Conservation (phyloP, 2,329 filamentous ascomycete species). For the Achaetomium macrosporum region DNA sequence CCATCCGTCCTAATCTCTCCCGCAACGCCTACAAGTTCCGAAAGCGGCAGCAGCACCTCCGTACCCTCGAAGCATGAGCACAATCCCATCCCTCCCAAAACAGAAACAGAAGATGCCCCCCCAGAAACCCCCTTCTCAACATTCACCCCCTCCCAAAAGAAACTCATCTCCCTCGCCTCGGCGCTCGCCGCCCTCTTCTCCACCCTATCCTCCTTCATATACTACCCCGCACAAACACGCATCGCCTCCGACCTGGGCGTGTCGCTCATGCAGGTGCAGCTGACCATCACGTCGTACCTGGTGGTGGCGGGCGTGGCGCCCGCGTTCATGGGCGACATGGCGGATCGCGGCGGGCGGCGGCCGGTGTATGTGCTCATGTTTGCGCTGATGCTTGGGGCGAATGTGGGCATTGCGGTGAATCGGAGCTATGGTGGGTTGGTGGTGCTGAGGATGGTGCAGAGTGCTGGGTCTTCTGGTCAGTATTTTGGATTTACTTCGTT, state of each 20-base stretch:
- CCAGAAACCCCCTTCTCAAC: slow-evolving; percentile 8
- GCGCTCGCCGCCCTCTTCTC: slow-evolving; percentile 18
- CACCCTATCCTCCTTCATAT: slow-evolving; percentile 21
- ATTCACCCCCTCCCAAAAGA: slow-evolving; percentile 8
- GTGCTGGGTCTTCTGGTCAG: slow-evolving; percentile 12
- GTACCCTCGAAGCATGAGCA: too few species aligned
- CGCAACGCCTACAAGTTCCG: background rate
- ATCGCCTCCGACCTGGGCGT: slow-evolving; percentile 37
- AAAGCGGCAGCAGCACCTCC: background rate
- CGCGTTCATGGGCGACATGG: slow-evolving; percentile 25
- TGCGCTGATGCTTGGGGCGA: slow-evolving; percentile 40
- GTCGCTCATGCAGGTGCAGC: slow-evolving; percentile 38
- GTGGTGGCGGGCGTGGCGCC: slow-evolving; percentile 37
- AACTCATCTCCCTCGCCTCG: slow-evolving; percentile 11
- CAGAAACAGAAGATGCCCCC: background rate
- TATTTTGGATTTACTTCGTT: background rate
- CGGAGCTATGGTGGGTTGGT: slow-evolving; percentile 41
- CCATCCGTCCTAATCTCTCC: background rate
- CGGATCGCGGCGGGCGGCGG: slow-evolving; percentile 30
- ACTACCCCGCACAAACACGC: slow-evolving; percentile 39
- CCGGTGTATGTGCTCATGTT: slow-evolving; percentile 45
- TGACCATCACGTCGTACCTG: slow-evolving; percentile 41
- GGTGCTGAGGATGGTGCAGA: slow-evolving; percentile 45
- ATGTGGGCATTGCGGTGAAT: slow-evolving; percentile 42
- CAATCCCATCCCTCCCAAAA: too few species aligned